phyloP scores from a whole-genome alignment of 2,329 filamentous ascomycete genomes.

The Cladophialophora bantiana region DNA sequence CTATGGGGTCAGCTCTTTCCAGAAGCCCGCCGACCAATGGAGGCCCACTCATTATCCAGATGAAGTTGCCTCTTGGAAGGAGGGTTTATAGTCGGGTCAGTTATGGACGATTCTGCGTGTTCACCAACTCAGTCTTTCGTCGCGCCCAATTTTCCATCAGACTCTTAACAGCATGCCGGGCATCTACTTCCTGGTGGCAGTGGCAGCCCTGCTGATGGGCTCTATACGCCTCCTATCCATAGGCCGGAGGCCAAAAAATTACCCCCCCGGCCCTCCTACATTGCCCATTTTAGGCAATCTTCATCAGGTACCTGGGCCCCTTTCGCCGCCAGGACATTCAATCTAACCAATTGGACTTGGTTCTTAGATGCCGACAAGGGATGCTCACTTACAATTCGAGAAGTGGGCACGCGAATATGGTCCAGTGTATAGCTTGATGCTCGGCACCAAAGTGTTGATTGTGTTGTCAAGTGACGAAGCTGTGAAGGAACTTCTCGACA shows the following conservation, averaged over 20 bases:
- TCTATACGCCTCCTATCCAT: conserved; percentile 1
- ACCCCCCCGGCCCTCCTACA: conserved; percentile 60
- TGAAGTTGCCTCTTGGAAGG: not conserved
- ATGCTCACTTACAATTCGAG: conserved; percentile 57
- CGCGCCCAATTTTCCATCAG: not conserved
- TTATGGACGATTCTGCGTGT: not conserved
- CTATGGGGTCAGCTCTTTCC: not conserved
- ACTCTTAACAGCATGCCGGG: not conserved
- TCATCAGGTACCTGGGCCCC: conserved; percentile 46
- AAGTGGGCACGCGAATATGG: conserved; percentile 63
- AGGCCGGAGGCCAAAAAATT: conserved; percentile 36
- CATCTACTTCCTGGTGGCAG: not conserved
- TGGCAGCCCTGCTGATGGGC: conserved; percentile 5
- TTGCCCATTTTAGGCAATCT: conserved; percentile 61
- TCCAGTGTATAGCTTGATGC: conserved; percentile 59
- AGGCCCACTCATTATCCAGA: not conserved
- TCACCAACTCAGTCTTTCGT: not conserved
- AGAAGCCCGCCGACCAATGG: not conserved
- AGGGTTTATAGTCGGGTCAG: not conserved
- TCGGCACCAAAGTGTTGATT: conserved; percentile 58
- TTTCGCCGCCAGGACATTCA: conserved; percentile 13
- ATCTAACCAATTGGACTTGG: not conserved
- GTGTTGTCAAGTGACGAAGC: conserved; percentile 56
- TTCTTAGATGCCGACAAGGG: conserved; percentile 50
- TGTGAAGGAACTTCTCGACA: conserved; percentile 62